Percentiles rank a stretch among this genome's conserved stretches.
Evolutionary conservation across 2,329 filamentous ascomycete species (phyloP).

Genomic region (Aspergillus ochraceoroseus): DNA sequence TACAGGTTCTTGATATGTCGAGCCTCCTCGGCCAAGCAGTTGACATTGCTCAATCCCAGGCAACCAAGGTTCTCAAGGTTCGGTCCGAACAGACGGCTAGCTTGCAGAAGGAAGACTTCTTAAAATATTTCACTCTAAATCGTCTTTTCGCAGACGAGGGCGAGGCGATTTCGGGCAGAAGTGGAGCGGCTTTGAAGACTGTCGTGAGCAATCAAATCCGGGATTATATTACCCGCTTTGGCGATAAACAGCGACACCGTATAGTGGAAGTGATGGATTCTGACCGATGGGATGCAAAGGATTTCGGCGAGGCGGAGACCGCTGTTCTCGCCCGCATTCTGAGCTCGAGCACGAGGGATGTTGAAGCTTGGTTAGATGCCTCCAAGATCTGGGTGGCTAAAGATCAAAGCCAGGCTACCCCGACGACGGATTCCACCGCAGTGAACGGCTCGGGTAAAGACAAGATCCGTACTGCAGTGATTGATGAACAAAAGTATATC

Average conservation of each 20-base stretch:
- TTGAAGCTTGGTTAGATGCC: conserved; percentile 50
- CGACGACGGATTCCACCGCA: conserved; percentile 37
- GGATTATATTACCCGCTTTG: conserved; percentile 56
- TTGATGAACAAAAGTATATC: conserved; percentile 81
- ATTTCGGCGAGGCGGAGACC: conserved; percentile 54
- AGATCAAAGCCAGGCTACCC: conserved; percentile 19
- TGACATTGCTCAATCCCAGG: conserved; percentile 60
- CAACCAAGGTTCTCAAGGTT: conserved; percentile 60
- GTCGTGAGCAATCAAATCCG: conserved; percentile 60
- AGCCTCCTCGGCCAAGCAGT: conserved; percentile 62
- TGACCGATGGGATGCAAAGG: conserved; percentile 61
- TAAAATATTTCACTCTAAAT: conserved; percentile 60
- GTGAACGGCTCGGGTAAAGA: conserved; percentile 50
- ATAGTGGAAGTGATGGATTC: conserved; percentile 56
- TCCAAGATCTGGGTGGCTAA: conserved; percentile 50
- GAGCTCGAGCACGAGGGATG: conserved; percentile 55
- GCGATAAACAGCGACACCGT: conserved; percentile 53
- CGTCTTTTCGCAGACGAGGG: conserved; percentile 62
- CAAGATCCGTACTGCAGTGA: conserved; percentile 65
- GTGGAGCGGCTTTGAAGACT: conserved; percentile 56
- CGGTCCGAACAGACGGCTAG: conserved; percentile 56
- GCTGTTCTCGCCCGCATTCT: conserved; percentile 52
- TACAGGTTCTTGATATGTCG: conserved; percentile 61
- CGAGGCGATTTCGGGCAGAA: conserved; percentile 60
- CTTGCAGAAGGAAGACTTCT: conserved; percentile 53